phyloP scores from a whole-genome alignment of 2,329 filamentous ascomycete genomes.

The Stagonosporopsis rhizophila region DNA sequence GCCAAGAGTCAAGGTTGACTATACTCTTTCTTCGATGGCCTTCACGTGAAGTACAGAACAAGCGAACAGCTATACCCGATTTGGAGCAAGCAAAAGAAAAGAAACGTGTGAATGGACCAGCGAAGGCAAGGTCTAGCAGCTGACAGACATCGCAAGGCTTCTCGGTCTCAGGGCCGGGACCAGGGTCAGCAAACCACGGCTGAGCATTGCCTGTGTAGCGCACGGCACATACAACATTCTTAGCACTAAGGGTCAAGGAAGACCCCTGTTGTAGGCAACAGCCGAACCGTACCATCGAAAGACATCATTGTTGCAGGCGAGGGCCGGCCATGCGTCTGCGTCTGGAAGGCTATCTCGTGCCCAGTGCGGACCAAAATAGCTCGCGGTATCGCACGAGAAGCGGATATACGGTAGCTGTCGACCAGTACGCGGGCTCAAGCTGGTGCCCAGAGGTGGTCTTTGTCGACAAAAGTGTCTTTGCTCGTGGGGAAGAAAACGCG shows the following conservation, averaged over 20 bases:
- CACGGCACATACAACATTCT: constrained; percentile 1
- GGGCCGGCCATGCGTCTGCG: constrained; percentile 12
- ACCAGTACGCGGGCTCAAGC: constrained; percentile 1
- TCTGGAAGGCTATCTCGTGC: constrained; percentile 12
- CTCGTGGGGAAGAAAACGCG: neutral
- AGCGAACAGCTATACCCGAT: neutral
- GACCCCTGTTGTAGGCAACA: neutral
- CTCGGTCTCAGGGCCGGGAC: neutral
- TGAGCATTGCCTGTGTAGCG: neutral
- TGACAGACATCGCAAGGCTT: neutral
- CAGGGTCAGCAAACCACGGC: constrained; percentile 3
- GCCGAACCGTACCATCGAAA: neutral
- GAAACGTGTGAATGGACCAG: neutral
- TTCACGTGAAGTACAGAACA: neutral
- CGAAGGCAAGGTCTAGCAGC: neutral
- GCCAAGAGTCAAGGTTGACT: neutral
- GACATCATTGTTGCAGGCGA: constrained; percentile 12
- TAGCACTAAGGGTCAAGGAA: neutral
- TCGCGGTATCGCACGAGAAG: neutral
- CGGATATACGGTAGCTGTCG: neutral
- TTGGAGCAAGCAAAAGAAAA: neutral
- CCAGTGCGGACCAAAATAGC: constrained; percentile 2
- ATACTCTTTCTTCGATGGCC: neutral
- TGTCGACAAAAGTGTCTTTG: neutral
- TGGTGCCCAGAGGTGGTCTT: constrained; percentile 1